Evolutionary conservation across 371 early-diverging fungal genomes (phyloP).

Genomic region (Mortierella sp.): DNA sequence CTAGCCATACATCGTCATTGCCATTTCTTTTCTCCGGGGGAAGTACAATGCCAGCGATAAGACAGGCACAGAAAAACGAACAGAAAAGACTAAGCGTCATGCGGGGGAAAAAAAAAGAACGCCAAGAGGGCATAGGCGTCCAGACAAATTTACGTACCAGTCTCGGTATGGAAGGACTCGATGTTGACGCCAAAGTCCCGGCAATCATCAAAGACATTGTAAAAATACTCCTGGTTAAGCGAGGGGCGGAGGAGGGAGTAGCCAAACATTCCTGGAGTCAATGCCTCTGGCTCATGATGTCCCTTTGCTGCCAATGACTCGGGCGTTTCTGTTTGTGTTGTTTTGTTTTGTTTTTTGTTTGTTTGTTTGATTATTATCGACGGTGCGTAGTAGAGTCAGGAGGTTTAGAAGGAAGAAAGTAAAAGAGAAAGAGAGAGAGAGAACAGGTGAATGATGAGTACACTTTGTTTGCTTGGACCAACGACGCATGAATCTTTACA

Average conservation of each 20-base stretch:
- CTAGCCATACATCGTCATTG: background rate
- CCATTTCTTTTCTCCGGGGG: background rate
- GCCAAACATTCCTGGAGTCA: constrained; percentile 91
- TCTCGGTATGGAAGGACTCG: constrained; percentile 89
- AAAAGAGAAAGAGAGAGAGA: background rate
- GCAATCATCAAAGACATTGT: constrained; percentile 79
- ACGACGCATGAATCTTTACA: constrained; percentile 7
- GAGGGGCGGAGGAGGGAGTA: constrained; percentile 85
- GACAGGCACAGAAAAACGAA: background rate
- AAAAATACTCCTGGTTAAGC: constrained; percentile 80
- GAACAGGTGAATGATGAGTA: background rate
- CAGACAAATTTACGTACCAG: constrained; percentile 57
- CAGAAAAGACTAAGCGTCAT: background rate
- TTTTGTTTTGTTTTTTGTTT: background rate
- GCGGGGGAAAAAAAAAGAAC: background rate
- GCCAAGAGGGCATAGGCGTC: background rate
- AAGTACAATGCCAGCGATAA: background rate
- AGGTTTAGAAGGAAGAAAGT: background rate
- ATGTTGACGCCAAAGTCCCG: constrained; percentile 75
- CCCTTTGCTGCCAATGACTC: constrained; percentile 73
- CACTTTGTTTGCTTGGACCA: constrained; percentile 2
- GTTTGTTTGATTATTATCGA: background rate
- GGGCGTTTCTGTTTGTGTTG: constrained; percentile 70
- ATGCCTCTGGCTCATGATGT: constrained; percentile 65
- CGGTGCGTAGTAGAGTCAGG: background rate